A percentile compares a stretch with the other conserved stretches of the same genome.
These are phyloP conservation scores for Heliosperma pusillum DNA, from an alignment of 148 eudicot genomes.

Conservation along the genomic window DNA sequence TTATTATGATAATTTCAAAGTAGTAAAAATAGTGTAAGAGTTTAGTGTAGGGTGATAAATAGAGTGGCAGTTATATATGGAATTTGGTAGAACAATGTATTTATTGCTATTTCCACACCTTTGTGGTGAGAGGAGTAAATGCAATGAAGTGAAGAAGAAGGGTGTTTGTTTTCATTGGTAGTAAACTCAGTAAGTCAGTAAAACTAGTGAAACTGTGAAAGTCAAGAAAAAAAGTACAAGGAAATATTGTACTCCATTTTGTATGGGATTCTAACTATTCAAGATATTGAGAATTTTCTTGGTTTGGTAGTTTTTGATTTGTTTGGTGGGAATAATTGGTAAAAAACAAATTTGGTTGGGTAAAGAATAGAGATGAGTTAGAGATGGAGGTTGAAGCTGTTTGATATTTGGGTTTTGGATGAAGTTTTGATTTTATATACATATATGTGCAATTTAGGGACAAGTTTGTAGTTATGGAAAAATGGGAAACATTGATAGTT, in stretches of 20 bases:
- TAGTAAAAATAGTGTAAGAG: slow-evolving; percentile 9
- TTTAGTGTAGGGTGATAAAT: slow-evolving; percentile 23
- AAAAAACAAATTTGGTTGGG: slow-evolving; percentile 21
- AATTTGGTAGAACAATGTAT: slow-evolving; percentile 32
- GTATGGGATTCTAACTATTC: slow-evolving; percentile 5
- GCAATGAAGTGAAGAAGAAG: background rate
- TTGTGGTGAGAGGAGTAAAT: slow-evolving; percentile 28
- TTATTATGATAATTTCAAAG: slow-evolving; percentile 15
- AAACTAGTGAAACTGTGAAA: background rate
- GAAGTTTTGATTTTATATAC: background rate
- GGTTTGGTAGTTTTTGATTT: slow-evolving; percentile 26
- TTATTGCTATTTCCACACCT: slow-evolving; percentile 23
- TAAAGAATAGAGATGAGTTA: background rate
- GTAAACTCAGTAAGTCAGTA: background rate
- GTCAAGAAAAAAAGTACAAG: background rate
- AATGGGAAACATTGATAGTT: too few species aligned
- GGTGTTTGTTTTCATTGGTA: background rate
- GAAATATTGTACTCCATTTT: background rate
- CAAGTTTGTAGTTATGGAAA: too few species aligned
- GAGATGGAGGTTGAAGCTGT: background rate
- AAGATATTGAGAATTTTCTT: slow-evolving; percentile 10
- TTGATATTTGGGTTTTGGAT: background rate
- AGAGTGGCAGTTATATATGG: slow-evolving; percentile 27
- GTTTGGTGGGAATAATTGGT: slow-evolving; percentile 27
- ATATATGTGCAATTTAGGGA: too few species aligned